phyloP scores from a whole-genome alignment of 805 yeast genomes.

The Teunomyces cretensis region DNA sequence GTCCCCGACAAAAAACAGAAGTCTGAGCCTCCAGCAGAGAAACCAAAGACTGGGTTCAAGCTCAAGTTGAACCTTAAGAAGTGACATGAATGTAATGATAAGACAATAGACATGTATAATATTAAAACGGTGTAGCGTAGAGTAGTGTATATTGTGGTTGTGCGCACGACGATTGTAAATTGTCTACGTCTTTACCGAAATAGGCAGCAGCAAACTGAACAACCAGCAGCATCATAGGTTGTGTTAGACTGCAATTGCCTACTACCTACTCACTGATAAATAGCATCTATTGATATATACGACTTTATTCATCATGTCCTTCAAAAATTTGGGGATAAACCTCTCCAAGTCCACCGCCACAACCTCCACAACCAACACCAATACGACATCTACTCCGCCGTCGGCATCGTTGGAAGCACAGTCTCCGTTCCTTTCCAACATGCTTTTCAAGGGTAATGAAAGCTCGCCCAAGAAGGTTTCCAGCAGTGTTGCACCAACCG shows the following conservation, averaged over 20 bases:
- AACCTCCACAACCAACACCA: conserved; percentile 40
- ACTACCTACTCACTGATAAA: not conserved
- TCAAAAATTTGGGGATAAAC: conserved; percentile 32
- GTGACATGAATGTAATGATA: conserved; percentile 7
- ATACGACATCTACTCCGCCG: conserved; percentile 21
- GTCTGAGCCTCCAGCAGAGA: conserved; percentile 5
- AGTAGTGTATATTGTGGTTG: not conserved
- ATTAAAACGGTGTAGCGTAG: not conserved
- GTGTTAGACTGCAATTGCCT: not conserved
- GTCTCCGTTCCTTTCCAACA: conserved; percentile 19
- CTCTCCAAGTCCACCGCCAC: conserved; percentile 41
- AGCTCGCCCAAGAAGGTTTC: not conserved
- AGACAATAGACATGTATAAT: conserved; percentile 7
- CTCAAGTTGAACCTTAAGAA: conserved; percentile 15
- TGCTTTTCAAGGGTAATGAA: conserved; percentile 11
- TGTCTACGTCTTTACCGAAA: not conserved
- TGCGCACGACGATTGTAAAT: conserved; percentile 1
- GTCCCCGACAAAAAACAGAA: conserved; percentile 12
- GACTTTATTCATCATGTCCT: conserved; percentile 17
- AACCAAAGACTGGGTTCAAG: conserved; percentile 12
- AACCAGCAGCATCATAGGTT: not conserved
- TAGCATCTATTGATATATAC: not conserved
- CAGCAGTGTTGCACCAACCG: conserved; percentile 21
- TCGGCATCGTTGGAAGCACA: conserved; percentile 9
- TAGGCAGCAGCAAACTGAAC: not conserved